Conservation (phyloP, 1,139 yeast genomes). For the Kurtzmaniella quercitrusa region DNA sequence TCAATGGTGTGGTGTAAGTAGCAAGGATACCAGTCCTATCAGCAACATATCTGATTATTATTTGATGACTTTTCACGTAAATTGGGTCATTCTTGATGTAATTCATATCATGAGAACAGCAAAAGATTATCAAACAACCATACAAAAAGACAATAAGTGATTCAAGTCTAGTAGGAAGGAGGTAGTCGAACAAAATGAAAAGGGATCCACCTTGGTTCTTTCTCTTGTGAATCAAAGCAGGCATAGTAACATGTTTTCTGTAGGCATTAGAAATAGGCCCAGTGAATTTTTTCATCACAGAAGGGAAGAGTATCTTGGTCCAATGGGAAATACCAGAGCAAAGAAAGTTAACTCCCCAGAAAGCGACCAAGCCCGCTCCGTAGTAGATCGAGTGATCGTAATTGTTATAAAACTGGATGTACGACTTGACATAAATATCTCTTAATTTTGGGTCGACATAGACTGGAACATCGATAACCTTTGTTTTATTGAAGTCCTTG, state of each 20-base stretch:
- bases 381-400: slow-evolving; percentile 12
- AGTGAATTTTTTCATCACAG: slow-evolving; percentile 2
- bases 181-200: slow-evolving; percentile 17
- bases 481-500: slow-evolving; percentile 17
- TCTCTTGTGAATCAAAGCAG: slow-evolving; percentile 23
- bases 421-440: slow-evolving; percentile 16
- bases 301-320: slow-evolving; percentile 16
- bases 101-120: slow-evolving; percentile 21
- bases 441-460: slow-evolving; percentile 13
- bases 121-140: slow-evolving; percentile 40
- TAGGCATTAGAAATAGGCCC: slow-evolving; percentile 19
- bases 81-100: slow-evolving; percentile 22
- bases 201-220: slow-evolving; percentile 20
- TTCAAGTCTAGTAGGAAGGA: slow-evolving; percentile 26
- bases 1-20: slow-evolving; percentile 27
- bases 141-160: slow-evolving; percentile 32
- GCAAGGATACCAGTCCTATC: slow-evolving; percentile 32
- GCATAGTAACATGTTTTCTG: slow-evolving; percentile 27
- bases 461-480: slow-evolving; percentile 16
- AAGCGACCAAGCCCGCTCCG: slow-evolving; percentile 17
- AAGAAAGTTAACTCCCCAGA: slow-evolving; percentile 18
- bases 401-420: slow-evolving; percentile 24
- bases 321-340: slow-evolving; percentile 17
- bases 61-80: too few species aligned
- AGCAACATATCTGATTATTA: slow-evolving; percentile 26